These are phyloP conservation scores for Pseudonitzschia multiseries DNA, from an alignment of 108 stramenopile genomes.

Conservation along the genomic window DNA sequence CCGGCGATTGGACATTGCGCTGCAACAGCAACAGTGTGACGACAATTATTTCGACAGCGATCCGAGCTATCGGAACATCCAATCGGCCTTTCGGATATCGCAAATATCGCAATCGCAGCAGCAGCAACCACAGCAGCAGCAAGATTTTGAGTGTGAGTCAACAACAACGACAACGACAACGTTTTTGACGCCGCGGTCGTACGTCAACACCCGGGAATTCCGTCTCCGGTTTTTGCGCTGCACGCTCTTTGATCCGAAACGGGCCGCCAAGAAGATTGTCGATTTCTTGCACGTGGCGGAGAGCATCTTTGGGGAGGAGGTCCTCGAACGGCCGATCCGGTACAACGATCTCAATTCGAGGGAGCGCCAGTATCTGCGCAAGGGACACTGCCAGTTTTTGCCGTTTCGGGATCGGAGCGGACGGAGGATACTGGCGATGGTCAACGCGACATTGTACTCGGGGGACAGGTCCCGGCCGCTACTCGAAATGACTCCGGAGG, in stretches of 20 bases:
- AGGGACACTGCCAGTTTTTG: constrained; percentile 3
- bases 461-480: not conserved
- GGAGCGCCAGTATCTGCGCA: constrained; percentile 3
- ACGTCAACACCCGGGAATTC: constrained; percentile 13
- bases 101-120: too few relatives aligned
- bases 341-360: constrained; percentile 8
- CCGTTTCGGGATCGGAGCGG: constrained; percentile 18
- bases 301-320: constrained; percentile 17
- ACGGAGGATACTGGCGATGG: not conserved
- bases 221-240: constrained; percentile 18
- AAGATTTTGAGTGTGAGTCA: too few relatives aligned
- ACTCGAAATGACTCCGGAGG: not conserved
- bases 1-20: not conserved
- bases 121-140: too few relatives aligned
- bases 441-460: not conserved
- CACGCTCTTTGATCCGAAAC: not conserved
- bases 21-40: too few relatives aligned
- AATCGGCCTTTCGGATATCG: not conserved
- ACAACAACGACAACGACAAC: too few relatives aligned
- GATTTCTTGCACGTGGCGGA: constrained; percentile 5
- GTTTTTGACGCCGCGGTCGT: too few relatives aligned
- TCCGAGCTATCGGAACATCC: too few relatives aligned
- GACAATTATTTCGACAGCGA: too few relatives aligned
- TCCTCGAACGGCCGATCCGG: constrained; percentile 4
- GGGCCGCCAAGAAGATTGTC: constrained; percentile 2